Evolutionary conservation across 2,329 filamentous ascomycete species (phyloP), one percentile per base, ranked within the genome.

Genomic region (Parascedosporium putredinis): DNA sequence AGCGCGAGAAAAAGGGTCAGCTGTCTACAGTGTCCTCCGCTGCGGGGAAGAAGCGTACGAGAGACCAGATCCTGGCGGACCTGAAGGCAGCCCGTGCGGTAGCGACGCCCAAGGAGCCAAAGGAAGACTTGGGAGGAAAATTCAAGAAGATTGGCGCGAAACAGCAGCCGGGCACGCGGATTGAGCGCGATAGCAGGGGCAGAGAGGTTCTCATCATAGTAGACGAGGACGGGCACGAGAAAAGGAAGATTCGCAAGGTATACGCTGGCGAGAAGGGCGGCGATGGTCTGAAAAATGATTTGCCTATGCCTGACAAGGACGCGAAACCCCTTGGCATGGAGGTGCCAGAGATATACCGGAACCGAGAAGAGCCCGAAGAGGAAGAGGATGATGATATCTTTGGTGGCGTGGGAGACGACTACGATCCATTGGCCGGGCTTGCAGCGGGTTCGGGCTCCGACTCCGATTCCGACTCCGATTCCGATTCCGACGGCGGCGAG

Each of bases 51-150:
- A 84, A 84, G 58, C 68, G 81, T 53, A 80, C 78, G 20, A 69
- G 82, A 52, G 75, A 84, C 56, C 81, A 85, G 56, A 83, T 86
- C 36, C 55, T 86, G 43, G 82, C 81, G 1, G 81, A 84, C 49
- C 64, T 85, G 57, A 85, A 83, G 59, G 80, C 80, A 1, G 70
- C 78, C 2, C 70, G 81, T 52, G 70, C 74, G 49, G 80, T 80
- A 1, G 78, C 79, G 22, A 25, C 44, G 22, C 14, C 42, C 2
- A 27, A 42, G 10, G 65, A 72, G 53, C 62, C 70, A 51, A 71
- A 75, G 47, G 73, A 75, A 0, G 64, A 66, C 2, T 62, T 86
- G 5, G 78, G 80, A 1, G 67, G 73, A 10, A 77, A 72, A 47
- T 86, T 86, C 63, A 82, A 74, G 55, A 85, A 81, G 64, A 80